Conservation (phyloP, 2,329 filamentous ascomycete species). For the Penicillium brasilianum region DNA sequence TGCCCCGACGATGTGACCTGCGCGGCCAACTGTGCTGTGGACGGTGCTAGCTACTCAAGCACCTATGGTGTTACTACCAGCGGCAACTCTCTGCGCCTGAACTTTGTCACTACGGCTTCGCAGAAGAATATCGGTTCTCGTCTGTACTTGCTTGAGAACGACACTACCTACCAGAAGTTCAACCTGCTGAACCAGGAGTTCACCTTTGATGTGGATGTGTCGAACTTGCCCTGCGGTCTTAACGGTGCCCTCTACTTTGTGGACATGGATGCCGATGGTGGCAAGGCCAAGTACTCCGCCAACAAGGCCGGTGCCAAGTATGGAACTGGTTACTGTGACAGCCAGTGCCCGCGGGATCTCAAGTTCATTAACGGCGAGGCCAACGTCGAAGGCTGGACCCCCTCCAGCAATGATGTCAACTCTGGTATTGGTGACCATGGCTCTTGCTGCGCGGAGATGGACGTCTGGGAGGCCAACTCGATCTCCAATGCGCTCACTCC, state of each 20-base stretch:
- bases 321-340: slow-evolving; percentile 68
- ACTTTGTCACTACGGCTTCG: slow-evolving; percentile 50
- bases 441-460: slow-evolving; percentile 71
- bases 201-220: slow-evolving; percentile 74
- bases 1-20: slow-evolving; percentile 58
- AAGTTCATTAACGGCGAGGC: slow-evolving; percentile 51
- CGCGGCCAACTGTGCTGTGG: slow-evolving; percentile 61
- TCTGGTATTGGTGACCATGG: slow-evolving; percentile 60
- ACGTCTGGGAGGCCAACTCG: slow-evolving; percentile 73
- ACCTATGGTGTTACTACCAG: slow-evolving; percentile 60
- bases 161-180: slow-evolving; percentile 68
- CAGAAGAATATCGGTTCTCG: slow-evolving; percentile 55
- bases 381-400: slow-evolving; percentile 60
- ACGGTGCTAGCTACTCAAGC: slow-evolving; percentile 60
- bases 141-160: slow-evolving; percentile 67
- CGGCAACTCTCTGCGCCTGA: slow-evolving; percentile 56
- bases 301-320: slow-evolving; percentile 65
- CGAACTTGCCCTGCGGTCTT: slow-evolving; percentile 69
- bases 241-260: slow-evolving; percentile 74
- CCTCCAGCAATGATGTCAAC: slow-evolving; percentile 60
- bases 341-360: slow-evolving; percentile 60
- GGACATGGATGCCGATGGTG: slow-evolving; percentile 67
- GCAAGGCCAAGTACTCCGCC: slow-evolving; percentile 54
- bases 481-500: slow-evolving; percentile 69
- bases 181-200: slow-evolving; percentile 70